A percentile compares a stretch with the other conserved stretches of the same genome.
Evolutionary conservation across 306 rosid species (phyloP).

Genomic region (Rosa persica): DNA sequence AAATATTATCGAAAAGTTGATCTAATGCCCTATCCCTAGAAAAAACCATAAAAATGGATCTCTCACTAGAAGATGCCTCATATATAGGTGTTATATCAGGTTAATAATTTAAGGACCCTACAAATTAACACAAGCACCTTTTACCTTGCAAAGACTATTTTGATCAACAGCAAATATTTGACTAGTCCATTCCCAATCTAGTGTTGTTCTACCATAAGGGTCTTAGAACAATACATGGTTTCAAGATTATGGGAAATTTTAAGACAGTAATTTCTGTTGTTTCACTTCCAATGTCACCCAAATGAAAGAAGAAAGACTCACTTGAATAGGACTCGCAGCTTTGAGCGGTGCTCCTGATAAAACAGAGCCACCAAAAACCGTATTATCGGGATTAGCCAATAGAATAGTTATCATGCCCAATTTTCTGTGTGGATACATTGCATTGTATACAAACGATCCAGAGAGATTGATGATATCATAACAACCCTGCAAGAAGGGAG

Average conservation of each 20-base stretch:
- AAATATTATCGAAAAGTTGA: too few relatives aligned
- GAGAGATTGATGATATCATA: slow-evolving; percentile 49
- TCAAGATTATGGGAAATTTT: too few relatives aligned
- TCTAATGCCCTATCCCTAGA: too few relatives aligned
- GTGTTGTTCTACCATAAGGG: too few relatives aligned
- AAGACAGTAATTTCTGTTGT: too few relatives aligned
- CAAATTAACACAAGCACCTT: neutral
- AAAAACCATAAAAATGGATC: too few relatives aligned
- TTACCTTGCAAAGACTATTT: neutral
- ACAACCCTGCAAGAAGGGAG: slow-evolving; percentile 39
- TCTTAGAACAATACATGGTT: too few relatives aligned
- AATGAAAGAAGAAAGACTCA: slow-evolving; percentile 16
- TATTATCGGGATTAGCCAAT: slow-evolving; percentile 40
- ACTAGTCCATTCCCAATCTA: neutral
- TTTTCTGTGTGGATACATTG: neutral
- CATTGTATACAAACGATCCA: slow-evolving; percentile 37
- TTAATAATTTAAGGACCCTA: neutral
- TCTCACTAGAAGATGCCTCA: too few relatives aligned
- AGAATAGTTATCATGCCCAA: slow-evolving; percentile 27
- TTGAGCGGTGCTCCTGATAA: slow-evolving; percentile 30
- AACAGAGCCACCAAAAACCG: slow-evolving; percentile 48
- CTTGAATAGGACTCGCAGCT: slow-evolving; percentile 57
- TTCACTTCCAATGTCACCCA: neutral
- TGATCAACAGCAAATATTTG: neutral
- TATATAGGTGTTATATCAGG: too few relatives aligned